Base-by-base conservation (phyloP, 495 filamentous ascomycete species). In the Aspergillus indologenus region DNA sequence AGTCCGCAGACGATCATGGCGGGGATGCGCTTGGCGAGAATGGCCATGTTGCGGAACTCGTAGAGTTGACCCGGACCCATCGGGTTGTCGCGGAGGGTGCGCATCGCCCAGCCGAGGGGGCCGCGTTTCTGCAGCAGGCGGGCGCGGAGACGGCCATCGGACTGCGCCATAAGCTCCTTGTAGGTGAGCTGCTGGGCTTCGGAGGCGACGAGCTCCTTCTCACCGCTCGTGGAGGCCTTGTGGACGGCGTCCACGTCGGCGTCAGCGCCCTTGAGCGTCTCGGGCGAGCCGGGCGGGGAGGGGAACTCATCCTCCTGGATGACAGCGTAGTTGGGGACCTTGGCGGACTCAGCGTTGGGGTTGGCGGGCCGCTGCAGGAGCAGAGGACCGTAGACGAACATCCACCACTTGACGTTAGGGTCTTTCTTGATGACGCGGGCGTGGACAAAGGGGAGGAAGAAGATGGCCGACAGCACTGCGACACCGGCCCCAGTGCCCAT, bases 81-180 rank as follows among this genome's bases (percentile, higher is more conserved):
- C 31, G 82, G 85, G 72, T 88, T 86, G 65, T 87, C 80, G 58
- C 75, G 85, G 22, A 89, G 83, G 24, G 78, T 82, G 63, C 86
- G 86, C 85, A 89, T 86, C 44, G 81, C 87, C 87, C 86, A 89
- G 61, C 85, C 87, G 22, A 89, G 75, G 15, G 86, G 85, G 20
- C 86, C 85, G 7, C 77, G 75, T 34, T 73, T 76, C 65, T 83
- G 75, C 18, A 76, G 62, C 44, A 89, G 81, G 60, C 80, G 81
- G 46, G 74, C 80, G 59, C 81, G 75, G 49, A 83, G 75, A 26
- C 70, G 76, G 14, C 68, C 68, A 23, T 84, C 71, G 21, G 76
- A 81, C 46, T 80, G 67, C 9, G 75, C 78, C 48, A 80, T 65
- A 62, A 86, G 75, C 56, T 87, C 74, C 64, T 82, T 74, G 75